Evolutionary conservation across 495 filamentous ascomycete species (phyloP).

Genomic region (Neurospora sp.): DNA sequence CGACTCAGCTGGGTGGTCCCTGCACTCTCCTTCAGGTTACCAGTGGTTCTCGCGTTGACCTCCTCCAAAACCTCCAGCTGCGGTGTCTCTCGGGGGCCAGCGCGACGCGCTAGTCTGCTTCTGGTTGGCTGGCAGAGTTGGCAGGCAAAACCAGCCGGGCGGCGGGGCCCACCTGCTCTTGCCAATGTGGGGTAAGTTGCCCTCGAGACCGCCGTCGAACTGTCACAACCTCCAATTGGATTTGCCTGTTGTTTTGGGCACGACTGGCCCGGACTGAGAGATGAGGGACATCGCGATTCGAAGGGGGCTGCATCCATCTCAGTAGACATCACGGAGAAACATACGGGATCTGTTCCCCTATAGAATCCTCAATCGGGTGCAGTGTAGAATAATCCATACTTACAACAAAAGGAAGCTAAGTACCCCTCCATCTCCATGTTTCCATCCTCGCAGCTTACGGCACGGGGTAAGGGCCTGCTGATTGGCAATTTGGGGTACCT

Average conservation of each 20-base stretch:
- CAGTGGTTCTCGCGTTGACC: slow-evolving; percentile 17
- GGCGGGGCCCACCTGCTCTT: neutral
- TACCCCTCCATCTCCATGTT: neutral
- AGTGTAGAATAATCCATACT: neutral
- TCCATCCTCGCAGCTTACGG: neutral
- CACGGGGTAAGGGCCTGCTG: neutral
- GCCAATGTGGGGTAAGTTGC: neutral
- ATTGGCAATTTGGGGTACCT: neutral
- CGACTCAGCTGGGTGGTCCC: slow-evolving; percentile 17
- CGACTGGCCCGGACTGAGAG: neutral
- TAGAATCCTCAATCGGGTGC: neutral
- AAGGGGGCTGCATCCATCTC: neutral
- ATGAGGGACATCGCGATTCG: neutral
- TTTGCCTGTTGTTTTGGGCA: neutral
- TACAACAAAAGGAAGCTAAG: neutral
- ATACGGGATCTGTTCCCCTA: neutral
- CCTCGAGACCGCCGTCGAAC: neutral
- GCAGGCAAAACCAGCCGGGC: neutral
- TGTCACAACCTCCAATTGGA: neutral
- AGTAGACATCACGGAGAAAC: neutral
- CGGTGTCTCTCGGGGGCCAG: slow-evolving; percentile 4
- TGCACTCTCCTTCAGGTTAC: slow-evolving; percentile 5
- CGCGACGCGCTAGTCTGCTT: slow-evolving; percentile 15
- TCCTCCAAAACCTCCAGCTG: neutral
- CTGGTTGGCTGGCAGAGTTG: neutral